Base-by-base conservation (phyloP, 1,139 yeast genomes). In the Debaryomyces sp. region DNA sequence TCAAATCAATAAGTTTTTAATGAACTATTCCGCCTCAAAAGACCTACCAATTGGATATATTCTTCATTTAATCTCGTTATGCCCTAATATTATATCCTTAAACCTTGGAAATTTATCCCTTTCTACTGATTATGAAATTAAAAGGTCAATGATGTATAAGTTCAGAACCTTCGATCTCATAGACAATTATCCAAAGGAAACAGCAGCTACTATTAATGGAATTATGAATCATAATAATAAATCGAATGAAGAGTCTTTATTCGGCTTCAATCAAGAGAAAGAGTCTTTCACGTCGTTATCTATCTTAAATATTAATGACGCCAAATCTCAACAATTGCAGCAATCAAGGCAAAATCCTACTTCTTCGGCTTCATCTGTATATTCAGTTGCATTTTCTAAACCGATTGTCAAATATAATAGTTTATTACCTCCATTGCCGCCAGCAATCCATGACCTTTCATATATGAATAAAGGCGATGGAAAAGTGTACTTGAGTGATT, bases 31-130 rank as follows among this genome's bases (percentile, higher is more conserved):
- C 2, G 71, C 77, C 21, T 76, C 84, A 15, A 81, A 76, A 55
- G 95, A 87, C 63, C 59, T 87, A 5, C 95, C 95, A 0, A 68
- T 84, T 42, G 95, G 94, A 0, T 80, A 82, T 56, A 58, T 87
- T 6, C 61, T 87, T 27, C 90, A 85, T 62, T 59, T 87, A 41
- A 61, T 87, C 36, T 75, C 75, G 36, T 65, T 79, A 34, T 87
- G 95, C 58, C 82, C 82, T 6, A 83, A 85, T 54, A 58, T 87
- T 37, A 65, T 60, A 8, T 59, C 67, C 7, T 57, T 87, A 21
- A 73, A 85, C 54, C 61, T 87, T 18, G 82, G 81, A n/a, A 77
- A 77, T 44, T 56, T 87, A 18, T 75, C 82, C 1, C 62, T 86
- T 15, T 82, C 85, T 13, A 67, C 72, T 18, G 95, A 87, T 65